Conservation (phyloP, 495 filamentous ascomycete genomes). For the Apodospora peruviana region DNA sequence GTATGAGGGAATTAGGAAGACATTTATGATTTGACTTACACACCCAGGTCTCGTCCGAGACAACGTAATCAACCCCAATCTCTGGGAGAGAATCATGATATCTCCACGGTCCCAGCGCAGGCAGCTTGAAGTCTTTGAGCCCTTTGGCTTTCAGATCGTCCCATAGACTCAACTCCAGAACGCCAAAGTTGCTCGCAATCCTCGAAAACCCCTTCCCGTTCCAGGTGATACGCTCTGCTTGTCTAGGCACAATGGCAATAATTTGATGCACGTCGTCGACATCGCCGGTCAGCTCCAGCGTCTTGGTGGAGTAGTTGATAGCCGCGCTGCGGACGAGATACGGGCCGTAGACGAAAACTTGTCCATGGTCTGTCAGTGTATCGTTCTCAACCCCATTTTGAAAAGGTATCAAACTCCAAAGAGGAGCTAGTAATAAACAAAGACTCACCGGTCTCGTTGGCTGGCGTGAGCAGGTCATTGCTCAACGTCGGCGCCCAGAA, state of each 20-base stretch:
- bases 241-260: background rate
- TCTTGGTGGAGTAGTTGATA: slow-evolving; percentile 42
- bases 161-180: background rate
- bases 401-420: background rate
- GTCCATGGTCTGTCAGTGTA: background rate
- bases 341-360: slow-evolving; percentile 52
- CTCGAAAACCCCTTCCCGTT: background rate
- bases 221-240: background rate
- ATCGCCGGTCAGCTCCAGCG: slow-evolving; percentile 56
- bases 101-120: slow-evolving; percentile 49
- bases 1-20: no score
- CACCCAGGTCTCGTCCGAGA: slow-evolving; percentile 39
- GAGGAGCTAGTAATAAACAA: background rate
- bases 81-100: slow-evolving; percentile 61
- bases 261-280: slow-evolving; percentile 42
- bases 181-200: background rate
- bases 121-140: slow-evolving; percentile 27
- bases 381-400: background rate
- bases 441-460: slow-evolving; percentile 34
- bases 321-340: slow-evolving; percentile 60
- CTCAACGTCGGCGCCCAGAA: slow-evolving; percentile 53
- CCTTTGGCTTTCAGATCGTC: background rate
- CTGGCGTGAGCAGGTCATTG: slow-evolving; percentile 38
- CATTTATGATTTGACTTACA: background rate
- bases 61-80: slow-evolving; percentile 51